Evolutionary conservation across 2,329 filamentous ascomycete genomes (phyloP).

Genomic region (Mariannaea elegans): DNA sequence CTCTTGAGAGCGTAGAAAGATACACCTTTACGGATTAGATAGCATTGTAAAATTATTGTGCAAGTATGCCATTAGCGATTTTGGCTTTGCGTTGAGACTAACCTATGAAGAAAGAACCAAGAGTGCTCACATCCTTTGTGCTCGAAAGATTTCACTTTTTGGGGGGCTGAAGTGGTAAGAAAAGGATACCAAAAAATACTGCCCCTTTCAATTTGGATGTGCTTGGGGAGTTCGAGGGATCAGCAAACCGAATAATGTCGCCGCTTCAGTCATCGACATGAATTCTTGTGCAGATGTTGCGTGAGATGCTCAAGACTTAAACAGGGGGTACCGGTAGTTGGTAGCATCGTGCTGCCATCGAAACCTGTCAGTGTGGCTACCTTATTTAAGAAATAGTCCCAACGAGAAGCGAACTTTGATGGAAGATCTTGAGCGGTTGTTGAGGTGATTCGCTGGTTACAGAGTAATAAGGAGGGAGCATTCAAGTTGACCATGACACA

Average conservation of each 20-base stretch:
- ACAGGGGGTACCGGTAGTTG: not conserved
- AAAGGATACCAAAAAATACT: no score
- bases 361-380: not conserved
- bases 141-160: no score
- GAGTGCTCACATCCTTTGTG: no score
- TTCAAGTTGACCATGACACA: not conserved
- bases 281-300: not conserved
- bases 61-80: not conserved
- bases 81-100: no score
- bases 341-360: not conserved
- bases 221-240: no score
- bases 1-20: no score
- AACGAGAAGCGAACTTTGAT: constrained; percentile 6
- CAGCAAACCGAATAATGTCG: no score
- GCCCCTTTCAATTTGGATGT: no score
- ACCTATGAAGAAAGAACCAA: no score
- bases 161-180: no score
- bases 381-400: not conserved
- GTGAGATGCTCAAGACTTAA: not conserved
- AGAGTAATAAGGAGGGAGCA: not conserved
- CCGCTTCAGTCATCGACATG: no score
- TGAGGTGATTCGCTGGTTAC: not conserved
- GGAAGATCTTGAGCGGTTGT: not conserved
- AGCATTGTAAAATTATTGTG: not conserved
- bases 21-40: no score